phyloP scores from a whole-genome alignment of 768 basidiomycete genomes.

The Melanogaster broomeanus region DNA sequence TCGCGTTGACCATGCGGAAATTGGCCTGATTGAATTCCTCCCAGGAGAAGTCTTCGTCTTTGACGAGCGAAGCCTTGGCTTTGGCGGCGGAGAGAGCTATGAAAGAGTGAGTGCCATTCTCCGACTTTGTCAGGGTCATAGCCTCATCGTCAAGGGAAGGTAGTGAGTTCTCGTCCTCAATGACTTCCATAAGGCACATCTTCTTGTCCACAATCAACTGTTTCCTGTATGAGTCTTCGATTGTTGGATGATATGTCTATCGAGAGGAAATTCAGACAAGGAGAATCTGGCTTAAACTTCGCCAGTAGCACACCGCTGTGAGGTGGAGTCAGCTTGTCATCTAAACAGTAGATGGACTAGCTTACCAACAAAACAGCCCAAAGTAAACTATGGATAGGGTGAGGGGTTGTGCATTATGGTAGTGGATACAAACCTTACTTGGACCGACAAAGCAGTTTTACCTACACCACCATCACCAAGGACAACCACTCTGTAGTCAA shows the following conservation, averaged over 20 bases:
- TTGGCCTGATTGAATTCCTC: background rate
- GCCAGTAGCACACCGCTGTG: too few relatives aligned
- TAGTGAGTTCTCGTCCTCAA: background rate
- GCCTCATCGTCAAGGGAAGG: background rate
- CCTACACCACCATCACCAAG: slow-evolving; percentile 97
- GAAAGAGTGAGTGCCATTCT: background rate
- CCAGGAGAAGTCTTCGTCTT: too few relatives aligned
- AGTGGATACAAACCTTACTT: slow-evolving; percentile 54
- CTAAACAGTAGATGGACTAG: slow-evolving; percentile 11
- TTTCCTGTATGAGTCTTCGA: slow-evolving; percentile 97
- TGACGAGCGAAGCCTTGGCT: too few relatives aligned
- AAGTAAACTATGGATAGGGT: slow-evolving; percentile 70
- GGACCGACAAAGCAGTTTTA: slow-evolving; percentile 94
- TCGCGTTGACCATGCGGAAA: too few relatives aligned
- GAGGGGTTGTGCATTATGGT: slow-evolving; percentile 3
- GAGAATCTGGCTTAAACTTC: too few relatives aligned
- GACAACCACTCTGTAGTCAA: slow-evolving; percentile 94
- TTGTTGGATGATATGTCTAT: too few relatives aligned
- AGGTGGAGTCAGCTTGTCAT: slow-evolving; percentile 15
- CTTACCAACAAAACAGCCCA: slow-evolving; percentile 95
- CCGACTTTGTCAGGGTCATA: background rate
- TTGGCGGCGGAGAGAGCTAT: too few relatives aligned
- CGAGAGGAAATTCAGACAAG: slow-evolving; percentile 6
- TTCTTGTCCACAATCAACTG: slow-evolving; percentile 92
- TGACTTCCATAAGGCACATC: slow-evolving; percentile 95